A percentile compares a stretch with the other conserved stretches of the same genome.
These are phyloP conservation scores for Neurospora discreta DNA, from an alignment of 495 filamentous ascomycete genomes.

Conservation along the genomic window DNA sequence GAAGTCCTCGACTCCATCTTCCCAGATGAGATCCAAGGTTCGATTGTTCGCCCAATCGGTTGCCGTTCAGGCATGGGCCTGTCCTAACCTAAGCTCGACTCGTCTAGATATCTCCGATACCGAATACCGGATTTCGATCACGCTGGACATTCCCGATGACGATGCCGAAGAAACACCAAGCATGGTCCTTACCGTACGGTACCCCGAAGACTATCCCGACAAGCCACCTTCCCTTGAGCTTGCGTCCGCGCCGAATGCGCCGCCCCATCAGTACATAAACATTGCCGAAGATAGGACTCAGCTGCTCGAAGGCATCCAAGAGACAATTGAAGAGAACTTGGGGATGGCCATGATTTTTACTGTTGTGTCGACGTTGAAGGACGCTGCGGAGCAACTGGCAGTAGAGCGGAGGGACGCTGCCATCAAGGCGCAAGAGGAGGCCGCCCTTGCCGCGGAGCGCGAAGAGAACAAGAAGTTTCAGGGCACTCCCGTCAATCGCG, in stretches of 20 bases:
- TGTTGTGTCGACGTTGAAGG: slow-evolving; percentile 74
- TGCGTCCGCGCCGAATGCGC: slow-evolving; percentile 54
- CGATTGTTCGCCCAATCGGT: slow-evolving; percentile 1
- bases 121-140: slow-evolving; percentile 73
- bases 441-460: slow-evolving; percentile 60
- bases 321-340: slow-evolving; percentile 74
- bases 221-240: slow-evolving; percentile 71
- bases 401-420: slow-evolving; percentile 50
- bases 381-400: slow-evolving; percentile 73
- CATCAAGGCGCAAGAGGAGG: slow-evolving; percentile 52
- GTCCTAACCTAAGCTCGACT: background rate
- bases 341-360: slow-evolving; percentile 99
- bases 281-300: slow-evolving; percentile 52
- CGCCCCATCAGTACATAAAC: slow-evolving; percentile 48
- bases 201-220: slow-evolving; percentile 82
- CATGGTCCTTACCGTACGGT: slow-evolving; percentile 70
- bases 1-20: slow-evolving; percentile 98
- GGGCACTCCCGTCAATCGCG: slow-evolving; percentile 73
- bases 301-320: slow-evolving; percentile 56
- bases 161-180: slow-evolving; percentile 45
- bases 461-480: slow-evolving; percentile 96
- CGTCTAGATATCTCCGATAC: slow-evolving; percentile 69
- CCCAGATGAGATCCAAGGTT: slow-evolving; percentile 92
- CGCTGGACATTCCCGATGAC: slow-evolving; percentile 58
- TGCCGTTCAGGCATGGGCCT: background rate